Evolutionary conservation across 352 stramenopile species (phyloP), one percentile per base, ranked within the genome.

Genomic region (Phytophthora capsici): DNA sequence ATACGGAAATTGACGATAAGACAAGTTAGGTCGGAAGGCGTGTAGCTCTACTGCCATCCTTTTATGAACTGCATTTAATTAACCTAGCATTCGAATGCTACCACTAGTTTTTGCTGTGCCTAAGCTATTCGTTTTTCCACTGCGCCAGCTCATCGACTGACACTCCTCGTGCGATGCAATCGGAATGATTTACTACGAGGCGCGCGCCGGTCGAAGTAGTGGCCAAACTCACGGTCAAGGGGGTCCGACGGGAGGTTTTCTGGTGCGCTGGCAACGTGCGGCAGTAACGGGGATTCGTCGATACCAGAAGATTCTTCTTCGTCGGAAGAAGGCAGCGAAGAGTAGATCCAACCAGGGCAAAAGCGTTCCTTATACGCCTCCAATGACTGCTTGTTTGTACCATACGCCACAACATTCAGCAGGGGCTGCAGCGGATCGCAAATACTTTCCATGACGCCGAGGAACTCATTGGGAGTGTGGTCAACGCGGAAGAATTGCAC

Each of bases 351-450:
- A 4, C 63, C 56, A n/a, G 76, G 65, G 43, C 78, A 91, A 57
- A 90, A 89, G 0, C 78, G 75, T 32, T 88, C 82, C 47, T 86
- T 88, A 61, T 89, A 93, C 23, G 84, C 77, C 45, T 90, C 73
- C n/a, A 91, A 54, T 7, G 78, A 86, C 57, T 83, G 77, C 34
- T 86, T 88, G 74, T 88, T 93, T 17, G 80, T 91, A 28, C 80
- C 84, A 47, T 93, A 91, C 6, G 71, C 80, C 8, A 93, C 47
- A 17, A 78, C 80, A 19, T 91, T 91, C 19, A 91, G 65, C 16
- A 93, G 65, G 17, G 84, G 84, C 66, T 91, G 83, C 30, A 91
- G 41, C 20, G 84, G 84, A 28, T 93, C 84, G 61, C 73, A 93
- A 8, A 93, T 77, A 50, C 80, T 86, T 57, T 93, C 84, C 65